phyloP scores from a whole-genome alignment of 2,329 filamentous ascomycete species.

The Penicillium crustosum region DNA sequence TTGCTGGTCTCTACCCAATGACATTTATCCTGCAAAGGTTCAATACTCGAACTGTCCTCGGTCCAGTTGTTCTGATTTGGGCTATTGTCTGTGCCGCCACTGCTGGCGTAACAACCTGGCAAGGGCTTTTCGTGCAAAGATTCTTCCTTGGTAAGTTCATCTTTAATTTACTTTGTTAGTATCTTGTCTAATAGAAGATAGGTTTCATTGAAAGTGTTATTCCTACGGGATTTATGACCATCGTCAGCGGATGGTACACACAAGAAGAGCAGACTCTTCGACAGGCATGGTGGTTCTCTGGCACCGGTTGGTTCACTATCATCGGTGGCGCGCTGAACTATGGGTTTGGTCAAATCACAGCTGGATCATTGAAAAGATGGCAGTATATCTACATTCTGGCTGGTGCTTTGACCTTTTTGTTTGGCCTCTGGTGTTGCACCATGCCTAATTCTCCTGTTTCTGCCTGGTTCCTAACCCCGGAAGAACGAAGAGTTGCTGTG shows the following conservation, averaged over 20 bases:
- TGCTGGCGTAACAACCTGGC: conserved; percentile 63
- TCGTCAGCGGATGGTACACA: conserved; percentile 63
- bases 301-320: conserved; percentile 58
- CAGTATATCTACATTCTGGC: conserved; percentile 71
- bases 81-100: conserved; percentile 66
- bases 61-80: conserved; percentile 60
- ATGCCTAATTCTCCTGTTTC: conserved; percentile 65
- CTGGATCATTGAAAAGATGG: conserved; percentile 59
- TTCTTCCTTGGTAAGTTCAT: conserved; percentile 51
- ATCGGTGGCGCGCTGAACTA: conserved; percentile 66
- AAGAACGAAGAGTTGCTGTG: conserved; percentile 64
- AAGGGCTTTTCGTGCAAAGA: conserved; percentile 65
- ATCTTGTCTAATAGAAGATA: conserved; percentile 11
- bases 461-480: conserved; percentile 66
- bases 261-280: conserved; percentile 64
- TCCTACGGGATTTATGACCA: conserved; percentile 66
- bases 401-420: conserved; percentile 62
- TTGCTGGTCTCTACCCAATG: conserved; percentile 72
- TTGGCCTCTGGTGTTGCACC: conserved; percentile 64
- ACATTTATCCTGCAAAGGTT: conserved; percentile 69
- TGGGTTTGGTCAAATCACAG: conserved; percentile 63
- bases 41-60: conserved; percentile 63
- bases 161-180: rapidly evolving
- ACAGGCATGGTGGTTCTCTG: conserved; percentile 68
- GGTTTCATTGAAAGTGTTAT: conserved; percentile 63